Evolutionary conservation across 164 flowering plant species (phyloP).

Genomic region (Kingdonia uniflora): DNA sequence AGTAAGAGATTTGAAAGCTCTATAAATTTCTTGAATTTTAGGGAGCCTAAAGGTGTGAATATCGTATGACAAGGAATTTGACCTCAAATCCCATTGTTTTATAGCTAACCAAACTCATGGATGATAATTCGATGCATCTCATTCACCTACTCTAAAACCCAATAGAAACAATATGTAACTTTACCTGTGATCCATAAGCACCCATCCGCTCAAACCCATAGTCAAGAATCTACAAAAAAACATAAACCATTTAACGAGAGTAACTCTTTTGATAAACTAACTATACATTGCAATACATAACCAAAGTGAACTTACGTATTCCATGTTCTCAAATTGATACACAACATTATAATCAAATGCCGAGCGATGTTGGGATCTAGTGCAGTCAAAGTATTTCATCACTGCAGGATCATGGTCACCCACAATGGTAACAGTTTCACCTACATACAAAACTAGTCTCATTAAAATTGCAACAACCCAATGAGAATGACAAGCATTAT

Average conservation of each 20-base stretch:
- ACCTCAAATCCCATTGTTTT: no score
- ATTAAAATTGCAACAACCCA: no score
- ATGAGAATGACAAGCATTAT: no score
- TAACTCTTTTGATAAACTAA: background rate
- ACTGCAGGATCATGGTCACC: constrained; percentile 87
- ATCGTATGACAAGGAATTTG: no score
- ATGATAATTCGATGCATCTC: no score
- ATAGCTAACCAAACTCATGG: no score
- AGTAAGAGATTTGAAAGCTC: no score
- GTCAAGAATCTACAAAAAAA: constrained; percentile 73
- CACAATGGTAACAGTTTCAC: constrained; percentile 90
- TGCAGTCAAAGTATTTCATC: constrained; percentile 91
- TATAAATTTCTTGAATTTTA: no score
- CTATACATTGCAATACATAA: no score
- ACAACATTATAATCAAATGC: constrained; percentile 92
- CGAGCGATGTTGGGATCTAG: constrained; percentile 86
- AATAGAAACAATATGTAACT: background rate
- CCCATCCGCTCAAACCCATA: constrained; percentile 88
- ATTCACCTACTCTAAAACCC: background rate
- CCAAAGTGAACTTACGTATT: constrained; percentile 56
- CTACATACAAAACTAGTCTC: constrained; percentile 25
- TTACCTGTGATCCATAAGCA: constrained; percentile 68
- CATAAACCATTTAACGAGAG: background rate
- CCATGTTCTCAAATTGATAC: constrained; percentile 95
- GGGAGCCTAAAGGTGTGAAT: no score